Base-by-base conservation (phyloP, 2,329 filamentous ascomycete species). In the Aureobasidium sp. region DNA sequence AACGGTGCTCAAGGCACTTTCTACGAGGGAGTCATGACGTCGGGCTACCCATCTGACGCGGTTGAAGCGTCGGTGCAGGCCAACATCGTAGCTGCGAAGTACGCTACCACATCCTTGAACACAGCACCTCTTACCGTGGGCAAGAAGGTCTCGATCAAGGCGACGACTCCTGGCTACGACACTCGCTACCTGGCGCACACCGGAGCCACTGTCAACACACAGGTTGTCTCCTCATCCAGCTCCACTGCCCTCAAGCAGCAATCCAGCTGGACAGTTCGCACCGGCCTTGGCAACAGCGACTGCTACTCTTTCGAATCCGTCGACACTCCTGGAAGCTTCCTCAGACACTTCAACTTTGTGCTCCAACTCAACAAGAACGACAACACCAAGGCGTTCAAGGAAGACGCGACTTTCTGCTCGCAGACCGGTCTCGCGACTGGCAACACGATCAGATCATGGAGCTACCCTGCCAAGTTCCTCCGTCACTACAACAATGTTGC, bases 391-490 rank as follows among this genome's bases (percentile, higher is more conserved):
- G 71, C 74, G 55, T 84, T 86, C 71, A 38, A 71, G 4, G 83
- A 86, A 65, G 84, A 86, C 50, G 82, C 84, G 8, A 86, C 84
- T 0, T 86, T 86, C 70, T 86, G 84, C 67, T 74, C 81, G 0
- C 75, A 80, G 68, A 61, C 75, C 0, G 79, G 78, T 0, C 70
- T 86, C 64, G 79, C 81, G 4, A 67, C 75, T 45, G 82, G 80
- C 7, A 78, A 63, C 63, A 78, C 82, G 0, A 74, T 86, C 33
- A 75, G 80, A 4, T 74, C 82, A 1, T 86, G 83, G 83, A 77
- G 74, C 45, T 84, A 83, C 65, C 83, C 84, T 0, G 84, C 82
- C 0, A 76, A 83, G 46, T 85, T 75, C 61, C 73, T 84, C 66
- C 77, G 84, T 23, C 82, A 85, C 66, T 84, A 76, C 63, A 65